Conservation (phyloP, 139 green algal genomes). For the Coelastrella sp. region DNA sequence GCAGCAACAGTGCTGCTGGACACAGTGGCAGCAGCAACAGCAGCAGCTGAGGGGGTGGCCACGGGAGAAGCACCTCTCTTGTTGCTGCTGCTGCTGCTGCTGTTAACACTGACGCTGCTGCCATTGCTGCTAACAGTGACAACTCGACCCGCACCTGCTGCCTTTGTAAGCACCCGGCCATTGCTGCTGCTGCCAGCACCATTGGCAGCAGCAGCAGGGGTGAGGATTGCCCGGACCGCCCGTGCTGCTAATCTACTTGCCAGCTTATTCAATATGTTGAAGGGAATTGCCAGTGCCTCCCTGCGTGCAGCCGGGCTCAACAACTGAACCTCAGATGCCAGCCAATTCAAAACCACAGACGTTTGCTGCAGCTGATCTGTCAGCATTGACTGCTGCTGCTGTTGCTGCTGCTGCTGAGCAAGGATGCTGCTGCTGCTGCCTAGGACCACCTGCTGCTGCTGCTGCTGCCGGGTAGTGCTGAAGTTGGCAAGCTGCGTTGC, state of each 20-base stretch:
- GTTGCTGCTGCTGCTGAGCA: background rate
- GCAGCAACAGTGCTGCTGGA: constrained; percentile 23
- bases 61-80: background rate
- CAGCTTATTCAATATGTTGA: constrained; percentile 53
- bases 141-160: too few species aligned
- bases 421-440: background rate
- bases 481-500: constrained; percentile 26
- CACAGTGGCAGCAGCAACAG: background rate
- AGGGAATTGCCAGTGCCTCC: constrained; percentile 59
- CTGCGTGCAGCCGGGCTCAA: constrained; percentile 52
- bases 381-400: background rate
- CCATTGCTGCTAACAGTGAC: background rate
- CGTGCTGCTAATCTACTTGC: constrained; percentile 53
- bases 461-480: background rate
- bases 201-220: background rate
- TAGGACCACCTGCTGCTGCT: background rate
- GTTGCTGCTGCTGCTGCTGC: background rate
- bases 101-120: background rate
- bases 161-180: background rate
- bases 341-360: constrained; percentile 58
- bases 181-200: constrained; percentile 6
- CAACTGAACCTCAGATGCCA: constrained; percentile 53
- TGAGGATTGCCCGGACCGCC: constrained; percentile 43
- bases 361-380: constrained; percentile 41
- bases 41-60: too few species aligned